Conservation (phyloP, 305 asterid species). For the Fraxinus latifolia region DNA sequence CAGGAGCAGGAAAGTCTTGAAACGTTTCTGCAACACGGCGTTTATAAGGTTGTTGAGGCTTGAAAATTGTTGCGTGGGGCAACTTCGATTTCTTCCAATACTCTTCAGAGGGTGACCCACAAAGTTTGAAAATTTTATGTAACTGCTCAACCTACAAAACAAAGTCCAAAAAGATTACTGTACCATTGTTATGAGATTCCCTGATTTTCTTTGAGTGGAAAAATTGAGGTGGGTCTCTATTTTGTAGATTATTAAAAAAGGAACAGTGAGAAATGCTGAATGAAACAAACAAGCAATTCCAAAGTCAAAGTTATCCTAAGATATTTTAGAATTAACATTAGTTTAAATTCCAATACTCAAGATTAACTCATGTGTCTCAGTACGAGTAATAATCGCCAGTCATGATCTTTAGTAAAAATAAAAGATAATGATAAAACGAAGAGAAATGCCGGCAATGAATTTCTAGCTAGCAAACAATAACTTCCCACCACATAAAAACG, state of each 20-base stretch:
- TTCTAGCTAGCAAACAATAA: background rate
- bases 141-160: slow-evolving; percentile 75
- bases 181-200: slow-evolving; percentile 3
- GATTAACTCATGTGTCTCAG: background rate
- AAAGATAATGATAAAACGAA: background rate
- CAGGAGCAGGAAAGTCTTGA: slow-evolving; percentile 73
- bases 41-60: slow-evolving; percentile 87
- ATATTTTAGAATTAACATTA: background rate
- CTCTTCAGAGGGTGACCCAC: slow-evolving; percentile 90
- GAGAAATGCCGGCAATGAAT: background rate
- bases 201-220: background rate
- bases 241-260: background rate
- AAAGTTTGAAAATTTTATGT: slow-evolving; percentile 84
- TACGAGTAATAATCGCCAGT: background rate
- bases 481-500: background rate
- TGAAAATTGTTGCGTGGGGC: slow-evolving; percentile 80
- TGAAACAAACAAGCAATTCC: background rate
- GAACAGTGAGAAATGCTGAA: background rate
- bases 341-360: slow-evolving; percentile 5
- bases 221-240: background rate
- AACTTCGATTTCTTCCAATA: slow-evolving; percentile 87
- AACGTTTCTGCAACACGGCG: slow-evolving; percentile 79
- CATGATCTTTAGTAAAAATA: background rate
- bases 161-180: slow-evolving; percentile 13
- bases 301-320: background rate